Evolutionary conservation across 805 yeast species (phyloP).

Genomic region (Candida coleopterorum): DNA sequence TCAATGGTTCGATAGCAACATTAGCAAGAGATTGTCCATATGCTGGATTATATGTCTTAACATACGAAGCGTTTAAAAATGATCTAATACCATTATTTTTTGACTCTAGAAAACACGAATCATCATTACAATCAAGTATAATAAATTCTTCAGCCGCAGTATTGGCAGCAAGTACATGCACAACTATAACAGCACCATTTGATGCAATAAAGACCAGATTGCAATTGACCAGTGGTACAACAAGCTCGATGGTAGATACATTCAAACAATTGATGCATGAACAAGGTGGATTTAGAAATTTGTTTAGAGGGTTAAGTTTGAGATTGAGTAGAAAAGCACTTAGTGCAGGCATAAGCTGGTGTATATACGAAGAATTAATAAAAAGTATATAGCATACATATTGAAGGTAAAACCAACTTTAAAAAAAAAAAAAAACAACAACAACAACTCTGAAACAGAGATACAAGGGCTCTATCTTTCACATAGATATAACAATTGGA

Average conservation of each 20-base stretch:
- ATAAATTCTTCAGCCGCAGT: constrained; percentile 77
- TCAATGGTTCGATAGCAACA: constrained; percentile 85
- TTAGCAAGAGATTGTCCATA: constrained; percentile 90
- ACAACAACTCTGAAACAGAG: no score
- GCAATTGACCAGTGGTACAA: constrained; percentile 46
- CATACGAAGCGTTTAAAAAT: constrained; percentile 74
- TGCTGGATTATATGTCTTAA: constrained; percentile 85
- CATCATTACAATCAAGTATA: constrained; percentile 14
- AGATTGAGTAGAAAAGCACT: constrained; percentile 80
- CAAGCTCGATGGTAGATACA: constrained; percentile 34
- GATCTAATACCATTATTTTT: constrained; percentile 40
- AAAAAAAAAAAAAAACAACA: no score
- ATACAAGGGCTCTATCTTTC: no score
- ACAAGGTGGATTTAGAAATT: constrained; percentile 46
- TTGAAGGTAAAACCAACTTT: no score
- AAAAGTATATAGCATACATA: constrained; percentile 25
- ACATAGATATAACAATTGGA: no score
- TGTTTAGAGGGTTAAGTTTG: constrained; percentile 81
- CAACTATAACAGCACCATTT: constrained; percentile 88
- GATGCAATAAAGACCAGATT: constrained; percentile 90
- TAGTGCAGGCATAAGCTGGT: constrained; percentile 96
- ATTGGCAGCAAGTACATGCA: constrained; percentile 71
- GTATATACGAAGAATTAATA: constrained; percentile 87
- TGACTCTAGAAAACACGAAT: neutral
- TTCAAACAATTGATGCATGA: constrained; percentile 39